phyloP scores from a whole-genome alignment of 78 protist species.

The Isochrysis galbana region DNA sequence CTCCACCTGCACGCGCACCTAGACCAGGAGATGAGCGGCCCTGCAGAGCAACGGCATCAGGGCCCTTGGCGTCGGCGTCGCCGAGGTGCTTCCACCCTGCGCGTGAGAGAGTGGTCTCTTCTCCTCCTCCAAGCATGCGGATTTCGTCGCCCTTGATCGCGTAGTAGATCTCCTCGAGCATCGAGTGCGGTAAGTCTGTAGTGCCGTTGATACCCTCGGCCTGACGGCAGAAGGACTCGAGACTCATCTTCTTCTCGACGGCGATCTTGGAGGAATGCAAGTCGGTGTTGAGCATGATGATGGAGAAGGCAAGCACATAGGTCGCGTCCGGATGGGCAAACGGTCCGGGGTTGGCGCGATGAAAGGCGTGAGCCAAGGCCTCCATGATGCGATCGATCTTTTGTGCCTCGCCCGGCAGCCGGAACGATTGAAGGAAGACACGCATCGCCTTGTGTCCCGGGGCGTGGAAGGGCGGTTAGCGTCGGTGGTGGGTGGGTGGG shows the following conservation, averaged over 20 bases:
- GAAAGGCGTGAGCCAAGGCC: slow-evolving; percentile 54
- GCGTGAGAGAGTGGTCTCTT: neutral
- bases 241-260: neutral
- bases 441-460: too few relatives aligned
- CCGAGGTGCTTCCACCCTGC: neutral
- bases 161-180: neutral
- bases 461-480: too few relatives aligned
- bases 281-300: slow-evolving; percentile 86
- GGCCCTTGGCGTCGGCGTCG: neutral
- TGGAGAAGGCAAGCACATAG: neutral
- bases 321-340: slow-evolving; percentile 16
- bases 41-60: too few relatives aligned
- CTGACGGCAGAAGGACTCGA: neutral
- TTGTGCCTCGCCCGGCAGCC: slow-evolving; percentile 86
- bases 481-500: too few relatives aligned
- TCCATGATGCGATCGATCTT: slow-evolving; percentile 78
- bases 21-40: too few relatives aligned
- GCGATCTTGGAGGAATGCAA: neutral
- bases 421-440: slow-evolving; percentile 23
- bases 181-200: neutral
- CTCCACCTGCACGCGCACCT: neutral
- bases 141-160: slow-evolving; percentile 8
- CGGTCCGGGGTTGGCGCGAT: neutral
- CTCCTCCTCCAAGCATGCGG: neutral
- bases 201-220: neutral